These are phyloP conservation scores for Metschnikowia arizonensis DNA, from an alignment of 805 yeast species.

Conservation along the genomic window DNA sequence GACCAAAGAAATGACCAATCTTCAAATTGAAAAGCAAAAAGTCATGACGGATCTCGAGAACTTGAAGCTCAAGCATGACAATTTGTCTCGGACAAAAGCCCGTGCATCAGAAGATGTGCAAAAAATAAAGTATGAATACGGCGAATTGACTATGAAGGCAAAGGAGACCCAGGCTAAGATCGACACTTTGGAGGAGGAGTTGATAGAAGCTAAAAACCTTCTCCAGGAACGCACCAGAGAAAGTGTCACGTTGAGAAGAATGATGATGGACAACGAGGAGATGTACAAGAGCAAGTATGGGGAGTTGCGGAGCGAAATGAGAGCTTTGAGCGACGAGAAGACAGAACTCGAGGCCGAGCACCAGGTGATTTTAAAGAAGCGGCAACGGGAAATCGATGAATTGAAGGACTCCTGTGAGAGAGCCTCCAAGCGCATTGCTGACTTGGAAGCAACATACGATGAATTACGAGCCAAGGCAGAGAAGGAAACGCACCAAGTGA, in stretches of 20 bases:
- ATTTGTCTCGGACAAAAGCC: constrained; percentile 29
- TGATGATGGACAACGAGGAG: constrained; percentile 66
- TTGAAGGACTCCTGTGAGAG: constrained; percentile 39
- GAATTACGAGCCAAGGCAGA: constrained; percentile 25
- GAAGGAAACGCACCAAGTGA: constrained; percentile 15
- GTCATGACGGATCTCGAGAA: constrained; percentile 38
- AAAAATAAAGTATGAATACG: constrained; percentile 59
- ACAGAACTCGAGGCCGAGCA: constrained; percentile 53
- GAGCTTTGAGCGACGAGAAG: constrained; percentile 55
- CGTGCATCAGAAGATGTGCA: constrained; percentile 39
- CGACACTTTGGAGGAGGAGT: constrained; percentile 74
- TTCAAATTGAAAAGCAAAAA: constrained; percentile 42
- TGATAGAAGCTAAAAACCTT: constrained; percentile 67
- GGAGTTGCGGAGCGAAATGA: constrained; percentile 54
- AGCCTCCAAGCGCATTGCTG: constrained; percentile 37
- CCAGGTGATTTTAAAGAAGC: constrained; percentile 46
- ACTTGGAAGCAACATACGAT: constrained; percentile 32
- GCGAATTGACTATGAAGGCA: constrained; percentile 63
- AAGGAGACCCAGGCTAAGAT: constrained; percentile 59
- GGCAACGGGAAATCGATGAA: constrained; percentile 66
- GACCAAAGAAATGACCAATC: constrained; percentile 35
- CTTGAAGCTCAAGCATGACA: constrained; percentile 34
- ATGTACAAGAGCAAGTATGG: constrained; percentile 46
- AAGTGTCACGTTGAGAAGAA: constrained; percentile 62
- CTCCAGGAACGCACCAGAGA: constrained; percentile 82